Evolutionary conservation across 2,329 filamentous ascomycete genomes (phyloP).

Genomic region (Colletotrichum sp.): DNA sequence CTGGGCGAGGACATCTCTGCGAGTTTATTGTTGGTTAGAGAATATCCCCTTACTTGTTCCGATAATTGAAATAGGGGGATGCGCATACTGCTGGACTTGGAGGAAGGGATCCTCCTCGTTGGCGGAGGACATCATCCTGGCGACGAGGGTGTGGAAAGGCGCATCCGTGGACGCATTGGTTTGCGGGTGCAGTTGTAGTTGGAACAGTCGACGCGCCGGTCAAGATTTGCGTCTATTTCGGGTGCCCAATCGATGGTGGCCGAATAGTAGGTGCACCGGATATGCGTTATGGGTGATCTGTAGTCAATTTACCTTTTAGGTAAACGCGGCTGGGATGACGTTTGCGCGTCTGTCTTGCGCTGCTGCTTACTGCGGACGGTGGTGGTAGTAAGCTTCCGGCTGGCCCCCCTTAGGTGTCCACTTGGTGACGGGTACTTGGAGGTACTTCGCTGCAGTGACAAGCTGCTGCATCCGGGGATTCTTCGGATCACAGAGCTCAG

Average conservation of each 20-base stretch:
- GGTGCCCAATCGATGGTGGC: not conserved
- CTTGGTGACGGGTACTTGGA: not conserved
- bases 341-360: slow-evolving; percentile 13
- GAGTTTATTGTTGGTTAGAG: not conserved
- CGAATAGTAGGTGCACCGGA: not conserved
- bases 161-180: slow-evolving; percentile 18
- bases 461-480: not conserved
- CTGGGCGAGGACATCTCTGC: slow-evolving; percentile 85
- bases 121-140: slow-evolving; percentile 69
- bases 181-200: not conserved
- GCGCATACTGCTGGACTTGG: slow-evolving; percentile 70
- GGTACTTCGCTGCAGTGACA: not conserved
- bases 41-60: slow-evolving; percentile 46
- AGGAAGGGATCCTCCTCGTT: slow-evolving; percentile 74
- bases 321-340: slow-evolving; percentile 20
- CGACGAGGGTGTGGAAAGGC: slow-evolving; percentile 13
- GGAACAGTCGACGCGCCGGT: not conserved
- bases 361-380: not conserved
- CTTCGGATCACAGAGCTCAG: not conserved
- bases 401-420: slow-evolving; percentile 5
- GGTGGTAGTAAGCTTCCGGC: not conserved
- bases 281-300: not conserved
- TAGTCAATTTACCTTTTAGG: slow-evolving; percentile 3
- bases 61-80: not conserved
- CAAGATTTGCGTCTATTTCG: not conserved